Percentiles rank a stretch among this genome's conserved stretches.
These are phyloP conservation scores for Penicillium sp. DNA, from an alignment of 2,329 filamentous ascomycete genomes.

Conservation along the genomic window DNA sequence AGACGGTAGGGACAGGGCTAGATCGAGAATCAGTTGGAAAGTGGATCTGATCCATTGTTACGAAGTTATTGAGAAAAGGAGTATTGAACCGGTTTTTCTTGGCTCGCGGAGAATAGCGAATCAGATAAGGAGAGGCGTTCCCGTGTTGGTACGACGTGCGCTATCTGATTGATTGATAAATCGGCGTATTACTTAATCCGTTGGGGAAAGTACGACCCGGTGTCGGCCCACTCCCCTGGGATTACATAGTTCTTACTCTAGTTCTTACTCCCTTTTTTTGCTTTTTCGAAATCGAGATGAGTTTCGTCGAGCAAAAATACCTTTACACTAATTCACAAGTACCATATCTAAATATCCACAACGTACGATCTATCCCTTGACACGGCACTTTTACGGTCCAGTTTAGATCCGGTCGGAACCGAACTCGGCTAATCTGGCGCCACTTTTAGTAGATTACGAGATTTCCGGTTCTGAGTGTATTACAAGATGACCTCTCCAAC, in stretches of 20 bases:
- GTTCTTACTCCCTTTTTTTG: not conserved
- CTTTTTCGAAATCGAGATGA: not conserved
- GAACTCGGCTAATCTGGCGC: conserved; percentile 2
- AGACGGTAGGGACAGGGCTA: conserved; percentile 6
- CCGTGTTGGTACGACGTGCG: not conserved
- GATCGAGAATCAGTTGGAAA: conserved; percentile 8
- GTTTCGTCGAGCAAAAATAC: not conserved
- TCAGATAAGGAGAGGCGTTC: not conserved
- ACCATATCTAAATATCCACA: not conserved
- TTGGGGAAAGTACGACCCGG: conserved; percentile 1
- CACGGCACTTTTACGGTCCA: not conserved
- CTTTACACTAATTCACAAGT: no score
- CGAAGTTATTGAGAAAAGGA: no score
- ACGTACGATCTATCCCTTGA: not conserved
- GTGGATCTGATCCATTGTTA: conserved; percentile 6
- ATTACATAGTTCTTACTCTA: not conserved
- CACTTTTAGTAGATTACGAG: not conserved
- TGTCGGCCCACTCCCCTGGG: conserved; percentile 12
- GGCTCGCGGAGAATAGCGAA: not conserved
- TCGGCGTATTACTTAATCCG: not conserved
- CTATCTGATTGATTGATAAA: conserved; percentile 18
- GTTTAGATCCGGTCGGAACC: conserved; percentile 5
- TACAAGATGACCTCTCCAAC: conserved; percentile 3
- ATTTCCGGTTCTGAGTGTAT: not conserved
- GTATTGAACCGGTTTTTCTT: not conserved